Percentiles rank a stretch among this genome's conserved stretches.
Evolutionary conservation across 1,284 basidiomycete genomes (phyloP).

Genomic region (Apiotrichum laibachii): DNA sequence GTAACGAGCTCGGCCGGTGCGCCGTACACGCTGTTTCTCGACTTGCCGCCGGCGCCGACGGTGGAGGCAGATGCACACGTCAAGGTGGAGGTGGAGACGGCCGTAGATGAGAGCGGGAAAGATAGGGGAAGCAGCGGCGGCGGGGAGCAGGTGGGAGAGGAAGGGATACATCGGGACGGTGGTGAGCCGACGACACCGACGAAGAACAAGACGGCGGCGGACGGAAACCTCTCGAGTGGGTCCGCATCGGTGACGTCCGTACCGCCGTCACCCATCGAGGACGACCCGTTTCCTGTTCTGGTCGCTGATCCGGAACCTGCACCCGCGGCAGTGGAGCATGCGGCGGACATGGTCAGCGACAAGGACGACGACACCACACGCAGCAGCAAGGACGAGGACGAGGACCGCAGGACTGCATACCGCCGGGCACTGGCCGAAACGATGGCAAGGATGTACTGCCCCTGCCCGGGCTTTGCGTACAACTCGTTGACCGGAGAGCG

Average conservation of each 20-base stretch:
- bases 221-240: too few species aligned
- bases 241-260: too few species aligned
- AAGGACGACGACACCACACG: not conserved
- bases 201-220: not conserved
- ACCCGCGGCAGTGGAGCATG: too few species aligned
- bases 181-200: not conserved
- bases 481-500: conserved; percentile 36
- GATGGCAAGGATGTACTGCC: conserved; percentile 37
- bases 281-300: too few species aligned
- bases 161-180: too few species aligned
- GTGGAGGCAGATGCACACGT: not conserved
- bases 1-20: conserved; percentile 27
- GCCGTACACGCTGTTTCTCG: conserved; percentile 40
- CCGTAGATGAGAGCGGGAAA: too few species aligned
- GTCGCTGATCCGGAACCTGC: too few species aligned
- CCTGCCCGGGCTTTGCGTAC: conserved; percentile 44
- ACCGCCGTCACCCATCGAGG: too few species aligned
- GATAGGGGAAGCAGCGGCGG: too few species aligned
- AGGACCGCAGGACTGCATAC: not conserved
- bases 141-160: too few species aligned
- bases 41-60: conserved; percentile 14
- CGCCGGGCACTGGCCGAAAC: not conserved
- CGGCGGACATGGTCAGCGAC: not conserved
- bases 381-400: not conserved
- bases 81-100: not conserved